These are phyloP conservation scores for Escovopsis sp. DNA, from an alignment of 2,329 filamentous ascomycete species.

Conservation along the genomic window DNA sequence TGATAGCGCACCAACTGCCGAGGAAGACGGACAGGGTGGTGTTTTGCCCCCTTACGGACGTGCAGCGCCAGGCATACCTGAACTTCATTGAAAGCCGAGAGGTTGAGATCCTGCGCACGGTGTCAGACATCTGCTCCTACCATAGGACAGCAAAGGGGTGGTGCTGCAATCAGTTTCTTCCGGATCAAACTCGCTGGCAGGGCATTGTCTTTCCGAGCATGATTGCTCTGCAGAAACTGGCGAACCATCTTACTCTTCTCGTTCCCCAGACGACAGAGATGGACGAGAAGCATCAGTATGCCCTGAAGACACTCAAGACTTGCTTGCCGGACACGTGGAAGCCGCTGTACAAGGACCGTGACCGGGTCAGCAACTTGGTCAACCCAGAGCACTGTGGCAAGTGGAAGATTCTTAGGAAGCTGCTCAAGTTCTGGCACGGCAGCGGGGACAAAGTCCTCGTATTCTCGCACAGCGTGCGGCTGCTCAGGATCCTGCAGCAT, in stretches of 20 bases:
- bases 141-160: constrained; percentile 55
- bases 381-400: constrained; percentile 92
- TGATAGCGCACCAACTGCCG: constrained; percentile 84
- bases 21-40: constrained; percentile 92
- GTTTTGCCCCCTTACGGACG: constrained; percentile 78
- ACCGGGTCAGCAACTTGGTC: constrained; percentile 66
- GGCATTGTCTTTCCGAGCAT: constrained; percentile 75
- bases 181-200: constrained; percentile 54
- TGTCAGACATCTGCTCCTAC: constrained; percentile 50
- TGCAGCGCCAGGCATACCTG: constrained; percentile 71
- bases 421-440: constrained; percentile 78
- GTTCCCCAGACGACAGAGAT: constrained; percentile 53
- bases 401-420: constrained; percentile 79
- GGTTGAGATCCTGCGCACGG: constrained; percentile 51
- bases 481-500: constrained; percentile 70
- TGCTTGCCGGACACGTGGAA: constrained; percentile 66
- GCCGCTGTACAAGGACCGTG: constrained; percentile 56
- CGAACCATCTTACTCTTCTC: constrained; percentile 83
- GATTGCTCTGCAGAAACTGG: constrained; percentile 67
- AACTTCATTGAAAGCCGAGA: constrained; percentile 58
- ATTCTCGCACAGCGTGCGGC: constrained; percentile 80
- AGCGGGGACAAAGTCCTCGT: constrained; percentile 90
- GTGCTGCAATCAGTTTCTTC: constrained; percentile 55
- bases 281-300: constrained; percentile 61
- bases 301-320: constrained; percentile 56